phyloP scores from a whole-genome alignment of 306 rosid genomes.

The Rosa chinensis region DNA sequence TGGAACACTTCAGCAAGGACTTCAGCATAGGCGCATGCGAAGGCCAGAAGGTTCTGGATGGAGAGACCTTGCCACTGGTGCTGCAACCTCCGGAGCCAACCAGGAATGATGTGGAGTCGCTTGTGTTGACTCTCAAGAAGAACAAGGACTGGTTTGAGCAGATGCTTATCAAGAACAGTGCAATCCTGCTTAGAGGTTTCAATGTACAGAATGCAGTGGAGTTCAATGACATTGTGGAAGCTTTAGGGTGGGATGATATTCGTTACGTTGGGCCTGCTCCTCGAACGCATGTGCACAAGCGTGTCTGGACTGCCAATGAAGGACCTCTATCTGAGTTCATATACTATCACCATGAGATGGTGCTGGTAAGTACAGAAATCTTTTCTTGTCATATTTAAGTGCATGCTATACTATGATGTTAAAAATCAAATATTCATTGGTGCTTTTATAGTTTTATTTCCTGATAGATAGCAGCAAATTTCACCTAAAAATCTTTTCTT shows the following conservation, averaged over 20 bases:
- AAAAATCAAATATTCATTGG: not conserved
- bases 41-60: conserved; percentile 71
- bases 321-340: conserved; percentile 88
- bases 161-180: conserved; percentile 68
- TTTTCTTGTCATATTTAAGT: not conserved
- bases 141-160: conserved; percentile 73
- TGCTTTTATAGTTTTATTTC: not conserved
- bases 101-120: conserved; percentile 43
- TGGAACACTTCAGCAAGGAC: conserved; percentile 56
- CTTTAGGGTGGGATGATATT: conserved; percentile 72
- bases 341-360: conserved; percentile 91
- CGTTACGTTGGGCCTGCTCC: conserved; percentile 86
- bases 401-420: not conserved
- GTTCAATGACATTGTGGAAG: conserved; percentile 64
- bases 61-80: conserved; percentile 73
- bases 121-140: conserved; percentile 40
- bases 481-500: not conserved
- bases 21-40: conserved; percentile 71
- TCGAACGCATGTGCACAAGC: conserved; percentile 66
- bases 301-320: conserved; percentile 91
- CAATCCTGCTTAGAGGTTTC: conserved; percentile 68
- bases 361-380: conserved; percentile 57
- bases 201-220: conserved; percentile 53
- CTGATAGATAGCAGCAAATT: not conserved
- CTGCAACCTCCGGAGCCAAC: conserved; percentile 45